A percentile compares a stretch with the other conserved stretches of the same genome.
Evolutionary conservation across 2,329 filamentous ascomycete species (phyloP).

Genomic region (Calonectria henricotiae): DNA sequence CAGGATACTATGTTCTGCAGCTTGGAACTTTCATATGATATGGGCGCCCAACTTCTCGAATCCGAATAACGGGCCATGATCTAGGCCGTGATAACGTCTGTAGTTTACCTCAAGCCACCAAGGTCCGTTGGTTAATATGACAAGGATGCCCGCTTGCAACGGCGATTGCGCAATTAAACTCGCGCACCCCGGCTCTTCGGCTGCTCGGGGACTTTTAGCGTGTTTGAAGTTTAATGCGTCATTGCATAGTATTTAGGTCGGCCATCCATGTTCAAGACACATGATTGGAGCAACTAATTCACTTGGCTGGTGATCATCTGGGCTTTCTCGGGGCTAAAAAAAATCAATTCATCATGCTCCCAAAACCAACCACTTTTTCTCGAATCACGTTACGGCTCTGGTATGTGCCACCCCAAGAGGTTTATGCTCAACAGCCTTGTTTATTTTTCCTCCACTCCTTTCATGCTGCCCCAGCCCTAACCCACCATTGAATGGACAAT

Average conservation of each 20-base stretch:
- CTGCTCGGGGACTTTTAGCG: constrained; percentile 13
- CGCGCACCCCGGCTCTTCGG: constrained; percentile 1
- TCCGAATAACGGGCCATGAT: constrained; percentile 1
- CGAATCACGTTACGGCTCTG: background rate
- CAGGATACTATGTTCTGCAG: background rate
- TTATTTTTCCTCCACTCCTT: background rate
- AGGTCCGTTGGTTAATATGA: background rate
- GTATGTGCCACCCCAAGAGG: background rate
- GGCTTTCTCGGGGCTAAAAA: background rate
- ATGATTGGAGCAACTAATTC: background rate
- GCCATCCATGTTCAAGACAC: background rate
- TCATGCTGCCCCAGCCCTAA: background rate
- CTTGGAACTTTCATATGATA: background rate
- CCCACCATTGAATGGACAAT: background rate
- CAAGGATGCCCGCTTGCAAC: background rate
- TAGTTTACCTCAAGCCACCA: background rate
- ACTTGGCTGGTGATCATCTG: constrained; percentile 8
- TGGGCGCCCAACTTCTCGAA: constrained; percentile 20
- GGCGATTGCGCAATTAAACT: constrained; percentile 23
- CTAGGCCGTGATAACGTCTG: background rate
- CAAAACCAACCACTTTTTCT: background rate
- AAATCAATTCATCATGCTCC: background rate
- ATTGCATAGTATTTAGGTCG: background rate
- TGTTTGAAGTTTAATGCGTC: constrained; percentile 7
- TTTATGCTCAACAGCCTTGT: constrained; percentile 1